These are phyloP conservation scores for Penicillium sp. DNA, from an alignment of 2,329 filamentous ascomycete genomes.

Conservation along the genomic window DNA sequence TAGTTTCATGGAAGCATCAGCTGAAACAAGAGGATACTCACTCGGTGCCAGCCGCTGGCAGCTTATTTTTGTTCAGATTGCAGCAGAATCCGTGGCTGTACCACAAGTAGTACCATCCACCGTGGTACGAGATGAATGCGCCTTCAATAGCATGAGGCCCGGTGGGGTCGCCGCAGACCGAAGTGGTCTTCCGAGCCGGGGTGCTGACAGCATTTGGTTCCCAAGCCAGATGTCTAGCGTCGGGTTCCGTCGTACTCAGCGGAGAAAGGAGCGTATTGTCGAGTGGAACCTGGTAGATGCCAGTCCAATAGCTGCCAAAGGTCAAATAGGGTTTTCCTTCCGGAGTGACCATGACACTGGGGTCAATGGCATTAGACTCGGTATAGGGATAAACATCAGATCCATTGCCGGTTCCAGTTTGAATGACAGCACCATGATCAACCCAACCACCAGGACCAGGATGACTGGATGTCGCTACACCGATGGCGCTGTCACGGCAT, in stretches of 20 bases:
- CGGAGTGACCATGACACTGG: conserved; percentile 48
- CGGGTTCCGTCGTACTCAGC: conserved; percentile 18
- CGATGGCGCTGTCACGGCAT: conserved; percentile 61
- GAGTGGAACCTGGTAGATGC: conserved; percentile 62
- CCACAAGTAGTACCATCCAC: conserved; percentile 36
- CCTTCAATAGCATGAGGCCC: conserved; percentile 35
- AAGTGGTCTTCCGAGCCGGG: conserved; percentile 21
- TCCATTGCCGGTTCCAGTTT: conserved; percentile 32
- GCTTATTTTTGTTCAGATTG: conserved; percentile 23
- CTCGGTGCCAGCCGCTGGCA: conserved; percentile 56
- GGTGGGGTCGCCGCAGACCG: conserved; percentile 28
- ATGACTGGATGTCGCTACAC: conserved; percentile 51
- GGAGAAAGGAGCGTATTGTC: conserved; percentile 24
- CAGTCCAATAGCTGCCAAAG: conserved; percentile 68
- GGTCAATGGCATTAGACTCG: conserved; percentile 61
- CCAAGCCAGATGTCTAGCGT: conserved; percentile 31
- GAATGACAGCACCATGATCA: conserved; percentile 37
- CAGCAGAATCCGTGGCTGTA: conserved; percentile 37
- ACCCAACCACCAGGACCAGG: conserved; percentile 34
- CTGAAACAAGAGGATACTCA: conserved; percentile 12
- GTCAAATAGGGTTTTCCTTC: conserved; percentile 48
- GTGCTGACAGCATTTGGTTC: conserved; percentile 22
- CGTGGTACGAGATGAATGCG: conserved; percentile 28
- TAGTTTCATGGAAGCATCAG: neutral
- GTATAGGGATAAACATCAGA: conserved; percentile 34